phyloP scores from a whole-genome alignment of 495 filamentous ascomycete genomes.

The Halenospora varia region DNA sequence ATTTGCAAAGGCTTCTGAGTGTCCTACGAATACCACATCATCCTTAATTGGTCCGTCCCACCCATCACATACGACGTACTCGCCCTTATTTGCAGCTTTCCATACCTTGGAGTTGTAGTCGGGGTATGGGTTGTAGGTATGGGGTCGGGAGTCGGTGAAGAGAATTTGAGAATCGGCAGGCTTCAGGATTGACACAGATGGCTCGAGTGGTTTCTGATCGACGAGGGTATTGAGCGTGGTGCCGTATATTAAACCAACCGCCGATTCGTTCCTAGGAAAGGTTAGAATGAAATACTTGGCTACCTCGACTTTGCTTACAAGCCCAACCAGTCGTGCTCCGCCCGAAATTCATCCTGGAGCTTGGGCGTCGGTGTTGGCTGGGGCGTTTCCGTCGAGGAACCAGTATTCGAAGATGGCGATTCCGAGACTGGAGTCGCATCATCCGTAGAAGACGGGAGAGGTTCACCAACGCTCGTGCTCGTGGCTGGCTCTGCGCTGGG shows the following conservation, averaged over 20 bases:
- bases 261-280: neutral
- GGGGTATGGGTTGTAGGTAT: constrained; percentile 46
- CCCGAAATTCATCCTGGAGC: too few relatives aligned
- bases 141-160: constrained; percentile 26
- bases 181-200: constrained; percentile 23
- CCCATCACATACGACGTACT: constrained; percentile 21
- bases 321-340: neutral
- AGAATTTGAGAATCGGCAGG: constrained; percentile 16
- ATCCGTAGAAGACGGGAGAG: too few relatives aligned
- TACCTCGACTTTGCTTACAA: neutral
- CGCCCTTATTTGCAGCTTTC: constrained; percentile 12
- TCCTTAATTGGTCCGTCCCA: constrained; percentile 14
- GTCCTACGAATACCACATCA: constrained; percentile 47
- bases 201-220: neutral
- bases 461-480: too few relatives aligned
- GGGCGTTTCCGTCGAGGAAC: too few relatives aligned
- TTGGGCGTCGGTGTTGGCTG: too few relatives aligned
- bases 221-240: neutral
- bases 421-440: too few relatives aligned
- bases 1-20: constrained; percentile 67
- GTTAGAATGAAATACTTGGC: neutral
- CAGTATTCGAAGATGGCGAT: too few relatives aligned
- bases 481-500: too few relatives aligned
- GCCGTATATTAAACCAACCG: neutral
- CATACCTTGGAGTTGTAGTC: constrained; percentile 33